These are phyloP conservation scores for Penicillium frequentans DNA, from an alignment of 2,329 filamentous ascomycete species.

Conservation along the genomic window DNA sequence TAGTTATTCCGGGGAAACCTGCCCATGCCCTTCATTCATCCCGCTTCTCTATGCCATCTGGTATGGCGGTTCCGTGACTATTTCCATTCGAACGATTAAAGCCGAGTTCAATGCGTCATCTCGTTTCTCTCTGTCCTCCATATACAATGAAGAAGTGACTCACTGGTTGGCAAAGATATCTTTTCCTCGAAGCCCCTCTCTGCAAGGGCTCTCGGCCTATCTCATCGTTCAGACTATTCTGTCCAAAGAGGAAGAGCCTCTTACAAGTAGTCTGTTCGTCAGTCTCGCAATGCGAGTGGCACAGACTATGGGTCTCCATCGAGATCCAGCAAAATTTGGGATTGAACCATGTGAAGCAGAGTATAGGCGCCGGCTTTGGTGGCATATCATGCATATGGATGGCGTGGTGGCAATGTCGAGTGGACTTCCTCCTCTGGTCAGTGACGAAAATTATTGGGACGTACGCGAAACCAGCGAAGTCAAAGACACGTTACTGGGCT, in stretches of 20 bases:
- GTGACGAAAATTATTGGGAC: slow-evolving; percentile 51
- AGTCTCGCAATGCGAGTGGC: slow-evolving; percentile 49
- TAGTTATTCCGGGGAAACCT: slow-evolving; percentile 37
- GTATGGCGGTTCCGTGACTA: slow-evolving; percentile 49
- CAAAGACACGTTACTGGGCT: slow-evolving; percentile 46
- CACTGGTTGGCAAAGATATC: slow-evolving; percentile 43
- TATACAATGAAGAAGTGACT: slow-evolving; percentile 45
- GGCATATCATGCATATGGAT: slow-evolving; percentile 52
- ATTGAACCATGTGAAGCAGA: slow-evolving; percentile 47
- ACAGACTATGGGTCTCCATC: slow-evolving; percentile 50
- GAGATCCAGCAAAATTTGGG: slow-evolving; percentile 50
- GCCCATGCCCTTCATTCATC: slow-evolving; percentile 43
- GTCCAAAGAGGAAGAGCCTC: slow-evolving; percentile 49
- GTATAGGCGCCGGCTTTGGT: slow-evolving; percentile 48
- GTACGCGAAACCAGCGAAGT: slow-evolving; percentile 49
- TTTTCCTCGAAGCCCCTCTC: slow-evolving; percentile 47
- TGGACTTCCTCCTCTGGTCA: slow-evolving; percentile 48
- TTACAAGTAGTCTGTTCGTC: slow-evolving; percentile 51
- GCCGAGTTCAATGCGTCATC: slow-evolving; percentile 39
- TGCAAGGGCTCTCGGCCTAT: slow-evolving; percentile 48
- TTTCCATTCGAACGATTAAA: slow-evolving; percentile 43
- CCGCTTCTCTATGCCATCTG: slow-evolving; percentile 49
- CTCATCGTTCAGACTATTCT: slow-evolving; percentile 49
- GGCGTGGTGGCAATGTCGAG: slow-evolving; percentile 52
- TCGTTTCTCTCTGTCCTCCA: slow-evolving; percentile 38